Conservation (phyloP, 2,329 filamentous ascomycete genomes). For the Colletotrichum viniferum region DNA sequence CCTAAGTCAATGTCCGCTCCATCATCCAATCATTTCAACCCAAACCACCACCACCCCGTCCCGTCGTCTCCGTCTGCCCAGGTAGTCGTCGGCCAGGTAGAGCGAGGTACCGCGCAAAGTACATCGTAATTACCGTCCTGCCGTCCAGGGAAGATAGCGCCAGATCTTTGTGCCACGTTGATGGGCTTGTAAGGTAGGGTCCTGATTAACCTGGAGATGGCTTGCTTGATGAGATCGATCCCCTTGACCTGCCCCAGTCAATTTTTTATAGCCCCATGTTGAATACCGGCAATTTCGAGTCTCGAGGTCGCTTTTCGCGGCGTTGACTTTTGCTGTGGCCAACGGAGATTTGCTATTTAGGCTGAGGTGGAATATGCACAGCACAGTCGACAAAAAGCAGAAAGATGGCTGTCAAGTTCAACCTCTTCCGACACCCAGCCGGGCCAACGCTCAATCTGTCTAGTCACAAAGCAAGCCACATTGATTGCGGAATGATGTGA, state of each 20-base stretch:
- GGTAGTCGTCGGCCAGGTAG: not conserved
- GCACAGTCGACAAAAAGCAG: not conserved
- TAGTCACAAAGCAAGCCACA: not conserved
- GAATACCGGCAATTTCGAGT: not conserved
- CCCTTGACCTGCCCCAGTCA: not conserved
- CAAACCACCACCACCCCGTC: not conserved
- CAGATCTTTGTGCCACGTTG: not conserved
- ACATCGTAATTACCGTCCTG: not conserved
- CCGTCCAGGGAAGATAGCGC: not conserved
- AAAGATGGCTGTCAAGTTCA: not conserved
- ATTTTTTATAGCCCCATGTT: not conserved
- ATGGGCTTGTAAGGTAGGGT: not conserved
- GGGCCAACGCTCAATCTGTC: not conserved
- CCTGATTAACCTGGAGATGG: not conserved
- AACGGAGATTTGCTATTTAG: not conserved
- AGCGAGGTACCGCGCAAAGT: not conserved
- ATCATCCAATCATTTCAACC: conserved; percentile 4
- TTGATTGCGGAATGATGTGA: not conserved
- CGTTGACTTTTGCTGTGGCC: not conserved
- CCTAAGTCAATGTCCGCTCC: conserved; percentile 3
- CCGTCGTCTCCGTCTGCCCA: not conserved
- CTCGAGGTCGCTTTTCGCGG: not conserved
- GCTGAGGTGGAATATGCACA: not conserved
- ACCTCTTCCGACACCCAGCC: not conserved
- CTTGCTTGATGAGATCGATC: not conserved